Conservation (phyloP, 139 green algal species). For the Haematococcus lacustris region DNA sequence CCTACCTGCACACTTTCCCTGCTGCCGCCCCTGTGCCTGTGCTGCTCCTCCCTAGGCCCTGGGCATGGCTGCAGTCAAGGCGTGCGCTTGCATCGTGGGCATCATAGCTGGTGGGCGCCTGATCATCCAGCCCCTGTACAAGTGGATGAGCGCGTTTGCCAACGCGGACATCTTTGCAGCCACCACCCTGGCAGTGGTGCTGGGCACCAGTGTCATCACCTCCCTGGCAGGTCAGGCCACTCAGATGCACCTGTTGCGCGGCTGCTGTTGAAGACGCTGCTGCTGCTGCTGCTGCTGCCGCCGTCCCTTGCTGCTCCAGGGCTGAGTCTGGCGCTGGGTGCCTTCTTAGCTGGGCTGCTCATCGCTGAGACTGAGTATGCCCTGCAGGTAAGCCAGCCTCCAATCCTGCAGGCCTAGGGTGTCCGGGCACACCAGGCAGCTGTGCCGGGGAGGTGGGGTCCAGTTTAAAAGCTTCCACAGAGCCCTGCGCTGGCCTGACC, state of each 20-base stretch:
- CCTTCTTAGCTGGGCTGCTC: slow-evolving; percentile 95
- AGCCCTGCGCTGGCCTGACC: too few species aligned
- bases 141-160: slow-evolving; percentile 62
- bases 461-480: too few species aligned
- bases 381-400: slow-evolving; percentile 77
- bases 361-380: slow-evolving; percentile 97
- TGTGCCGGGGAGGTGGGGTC: too few species aligned
- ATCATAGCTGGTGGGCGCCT: slow-evolving; percentile 56
- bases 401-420: too few species aligned
- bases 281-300: too few species aligned
- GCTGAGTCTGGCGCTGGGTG: slow-evolving; percentile 92
- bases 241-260: too few species aligned
- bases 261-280: too few species aligned
- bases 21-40: too few species aligned
- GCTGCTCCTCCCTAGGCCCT: slow-evolving; percentile 56
- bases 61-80: slow-evolving; percentile 86
- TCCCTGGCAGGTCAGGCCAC: slow-evolving; percentile 65
- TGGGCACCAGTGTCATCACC: slow-evolving; percentile 54
- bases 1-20: too few species aligned
- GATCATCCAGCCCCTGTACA: slow-evolving; percentile 73
- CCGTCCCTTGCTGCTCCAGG: too few species aligned
- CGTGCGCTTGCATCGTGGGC: slow-evolving; percentile 68
- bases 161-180: slow-evolving; percentile 95
- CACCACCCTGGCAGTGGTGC: slow-evolving; percentile 67
- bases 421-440: too few species aligned